Base-by-base conservation (phyloP, 2,329 filamentous ascomycete species). In the Colletotrichum euphorbiae region DNA sequence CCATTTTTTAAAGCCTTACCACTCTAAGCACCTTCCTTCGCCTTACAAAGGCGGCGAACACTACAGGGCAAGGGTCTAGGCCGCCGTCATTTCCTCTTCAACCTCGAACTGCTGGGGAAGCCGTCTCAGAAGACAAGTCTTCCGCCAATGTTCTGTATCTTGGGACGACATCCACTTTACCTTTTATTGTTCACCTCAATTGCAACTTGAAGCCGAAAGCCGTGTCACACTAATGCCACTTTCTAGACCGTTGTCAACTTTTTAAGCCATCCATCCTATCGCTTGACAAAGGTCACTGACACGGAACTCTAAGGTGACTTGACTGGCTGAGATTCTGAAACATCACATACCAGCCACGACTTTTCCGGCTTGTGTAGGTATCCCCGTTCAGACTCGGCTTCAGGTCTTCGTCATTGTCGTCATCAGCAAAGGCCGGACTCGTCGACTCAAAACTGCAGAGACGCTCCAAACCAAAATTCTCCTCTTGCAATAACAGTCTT, bases 1-100 rank as follows among this genome's bases (percentile, higher is more conserved):
- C 24, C 36, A 33, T 58, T 59, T 40, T 24, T 43, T 50, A 31
- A 31, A 62, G 63, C 50, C 57, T 62, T 55, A 62, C 38, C 24
- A 24, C 38, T n/a, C 28, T 42, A 15, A 21, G 52, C 13, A 19
- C 52, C 13, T 42, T 17, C 19, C 33, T n/a, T 24, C 33, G 33
- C 52, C 19, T 42, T 12, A 24, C 13, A 42, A 40, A 28, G 38
- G 52, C 24, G 48, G 48, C 31, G 48, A 28, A 11, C 15, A 11
- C 31, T 21, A 51, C 33, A 38, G 33, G 33, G 17, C 48, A 36
- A 31, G 48, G 48, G 17, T 36, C n/a, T 19, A n/a, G 46, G 13
- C 28, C 36, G 2, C 13, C 8, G 24, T 19, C 31, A 31, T 24
- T 50, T 28, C 11, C 33, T n/a, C 24, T 55, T 9, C 36, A 13